A percentile compares a stretch with the other conserved stretches of the same genome.
Conservation (phyloP, 371 early-diverging fungal species). For the Haplosporangium sp. region DNA sequence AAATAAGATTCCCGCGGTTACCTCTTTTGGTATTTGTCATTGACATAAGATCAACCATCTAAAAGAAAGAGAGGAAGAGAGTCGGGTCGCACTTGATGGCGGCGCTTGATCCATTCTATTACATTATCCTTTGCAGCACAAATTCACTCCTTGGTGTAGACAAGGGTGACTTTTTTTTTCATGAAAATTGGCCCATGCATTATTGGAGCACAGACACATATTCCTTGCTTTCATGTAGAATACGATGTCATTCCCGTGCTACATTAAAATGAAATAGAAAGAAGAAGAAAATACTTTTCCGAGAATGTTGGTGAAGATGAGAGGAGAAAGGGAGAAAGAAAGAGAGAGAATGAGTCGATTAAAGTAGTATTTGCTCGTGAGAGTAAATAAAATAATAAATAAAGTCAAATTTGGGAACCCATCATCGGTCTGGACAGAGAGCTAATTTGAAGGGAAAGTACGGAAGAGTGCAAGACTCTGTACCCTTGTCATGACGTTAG, state of each 20-base stretch:
- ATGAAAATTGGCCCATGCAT: neutral
- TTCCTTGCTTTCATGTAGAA: neutral
- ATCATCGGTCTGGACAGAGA: too few relatives aligned
- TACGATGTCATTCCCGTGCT: neutral
- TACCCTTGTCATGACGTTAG: slow-evolving; percentile 5
- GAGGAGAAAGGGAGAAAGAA: neutral
- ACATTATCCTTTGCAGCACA: neutral
- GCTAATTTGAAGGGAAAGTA: neutral
- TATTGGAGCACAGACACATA: neutral
- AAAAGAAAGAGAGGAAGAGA: neutral
- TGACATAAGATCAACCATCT: neutral
- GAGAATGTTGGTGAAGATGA: neutral
- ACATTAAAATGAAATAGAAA: neutral
- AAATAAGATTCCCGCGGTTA: slow-evolving; percentile 25
- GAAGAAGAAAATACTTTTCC: neutral
- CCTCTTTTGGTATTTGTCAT: slow-evolving; percentile 26
- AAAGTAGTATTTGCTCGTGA: neutral
- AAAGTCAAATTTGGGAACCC: too few relatives aligned
- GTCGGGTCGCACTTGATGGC: neutral
- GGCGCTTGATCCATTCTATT: neutral
- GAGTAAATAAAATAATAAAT: too few relatives aligned
- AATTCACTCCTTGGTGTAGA: neutral
- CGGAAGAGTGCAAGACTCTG: slow-evolving; percentile 1
- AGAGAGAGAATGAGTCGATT: neutral
- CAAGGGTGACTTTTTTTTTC: neutral